Evolutionary conservation across 2,329 filamentous ascomycete genomes (phyloP).

Genomic region (Fusarium sp.): DNA sequence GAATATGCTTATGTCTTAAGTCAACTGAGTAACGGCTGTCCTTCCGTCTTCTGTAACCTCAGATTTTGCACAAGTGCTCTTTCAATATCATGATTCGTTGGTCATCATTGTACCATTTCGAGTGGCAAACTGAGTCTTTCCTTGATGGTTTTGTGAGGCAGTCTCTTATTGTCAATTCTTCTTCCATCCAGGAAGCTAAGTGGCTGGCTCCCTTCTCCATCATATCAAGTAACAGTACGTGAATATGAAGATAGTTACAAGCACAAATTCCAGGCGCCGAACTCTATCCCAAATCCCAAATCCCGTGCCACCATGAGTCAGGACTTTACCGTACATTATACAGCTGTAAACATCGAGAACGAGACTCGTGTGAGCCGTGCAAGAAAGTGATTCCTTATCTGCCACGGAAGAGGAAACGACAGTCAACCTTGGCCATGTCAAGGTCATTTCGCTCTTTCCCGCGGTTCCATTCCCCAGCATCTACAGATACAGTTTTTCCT

Average conservation of each 20-base stretch:
- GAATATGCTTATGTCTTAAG: background rate
- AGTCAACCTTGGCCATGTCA: conserved; percentile 8
- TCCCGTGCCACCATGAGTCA: conserved; percentile 13
- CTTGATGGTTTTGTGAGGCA: conserved; percentile 3
- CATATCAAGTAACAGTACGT: conserved; percentile 22
- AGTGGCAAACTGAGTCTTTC: background rate
- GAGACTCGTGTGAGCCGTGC: conserved; percentile 22
- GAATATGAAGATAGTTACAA: conserved; percentile 39
- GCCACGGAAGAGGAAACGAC: conserved; percentile 17
- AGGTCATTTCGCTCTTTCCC: conserved; percentile 21
- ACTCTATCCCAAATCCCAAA: conserved; percentile 10
- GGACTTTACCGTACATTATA: conserved; percentile 32
- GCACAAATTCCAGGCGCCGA: conserved; percentile 27
- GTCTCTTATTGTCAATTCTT: conserved; percentile 15
- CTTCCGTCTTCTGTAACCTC: background rate
- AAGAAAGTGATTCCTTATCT: conserved; percentile 26
- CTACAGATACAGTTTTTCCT: background rate
- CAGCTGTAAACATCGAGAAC: conserved; percentile 16
- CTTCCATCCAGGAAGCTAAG: conserved; percentile 29
- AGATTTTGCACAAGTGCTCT: background rate
- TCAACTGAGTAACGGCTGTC: too few species aligned
- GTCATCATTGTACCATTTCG: background rate
- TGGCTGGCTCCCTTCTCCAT: conserved; percentile 3
- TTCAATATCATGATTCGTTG: background rate
- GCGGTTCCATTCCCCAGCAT: conserved; percentile 11